Evolutionary conservation across 208 protist genomes (phyloP), one percentile per base, ranked within the genome.

Genomic region (Balamuthia mandrillaris): DNA sequence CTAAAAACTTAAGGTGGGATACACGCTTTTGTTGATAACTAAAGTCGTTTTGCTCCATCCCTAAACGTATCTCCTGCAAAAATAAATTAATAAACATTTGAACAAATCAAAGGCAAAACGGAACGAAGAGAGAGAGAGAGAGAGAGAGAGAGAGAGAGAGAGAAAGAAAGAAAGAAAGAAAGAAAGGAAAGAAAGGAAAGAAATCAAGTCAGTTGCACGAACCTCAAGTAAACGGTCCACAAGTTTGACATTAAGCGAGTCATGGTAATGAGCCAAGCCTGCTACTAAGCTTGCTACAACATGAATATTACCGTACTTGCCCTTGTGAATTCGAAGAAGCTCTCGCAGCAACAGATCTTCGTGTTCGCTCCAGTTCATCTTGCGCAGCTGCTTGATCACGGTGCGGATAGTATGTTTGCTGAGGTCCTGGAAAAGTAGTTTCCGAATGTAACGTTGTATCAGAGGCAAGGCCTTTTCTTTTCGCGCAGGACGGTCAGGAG

Each of bases 241-340:
- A 5, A 84, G 12, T 21, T 47, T 35, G 24, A 90, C 37, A 5
- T 44, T 31, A 24, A 89, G 56, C 2, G 12, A 52, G 27, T 88
- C 84, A 29, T 89, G 60, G 72, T 90, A 77, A 41, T 63, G 21
- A 3, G 47, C 29, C 6, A 94, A 41, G 3, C 44, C 63, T 24
- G 85, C 72, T 21, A 85, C 51, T 10, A 94, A 42, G 41, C 75
- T 85, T 3, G 91, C 91, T 16, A 92, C 51, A 0, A 92, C 37
- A 31, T 81, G 84, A 47, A 94, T 91, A n/a, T 86, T 87, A 18
- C 63, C 61, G 72, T 87, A 93, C 54, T 91, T 92, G 24, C 77
- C 74, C 33, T 86, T 75, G 18, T 88, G 52, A 2, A 89, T 65
- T 24, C 86, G 86, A 3, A 88, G 60, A 6, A 94, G 41, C 31